Percentiles rank a stretch among this genome's conserved stretches.
These are phyloP conservation scores for Castanopsis chinensis DNA, from an alignment of 306 rosid genomes.

Conservation along the genomic window DNA sequence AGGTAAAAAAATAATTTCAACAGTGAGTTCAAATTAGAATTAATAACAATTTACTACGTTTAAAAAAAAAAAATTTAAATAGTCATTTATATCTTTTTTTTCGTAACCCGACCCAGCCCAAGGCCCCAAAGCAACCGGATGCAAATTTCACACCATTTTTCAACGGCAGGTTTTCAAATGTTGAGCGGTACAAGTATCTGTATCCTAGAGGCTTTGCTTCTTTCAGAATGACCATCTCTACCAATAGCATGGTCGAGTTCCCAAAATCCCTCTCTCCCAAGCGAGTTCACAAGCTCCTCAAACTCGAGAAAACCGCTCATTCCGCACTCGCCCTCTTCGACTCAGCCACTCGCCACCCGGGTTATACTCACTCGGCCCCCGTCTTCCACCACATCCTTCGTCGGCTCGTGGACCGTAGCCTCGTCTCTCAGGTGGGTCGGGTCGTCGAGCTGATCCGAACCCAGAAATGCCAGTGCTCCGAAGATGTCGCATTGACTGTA, in stretches of 20 bases:
- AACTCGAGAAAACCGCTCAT: conserved; percentile 50
- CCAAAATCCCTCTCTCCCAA: conserved; percentile 58
- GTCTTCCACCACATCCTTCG: conserved; percentile 73
- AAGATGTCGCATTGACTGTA: conserved; percentile 68
- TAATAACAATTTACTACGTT: no score
- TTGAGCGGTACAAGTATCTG: no score
- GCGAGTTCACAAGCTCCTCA: conserved; percentile 64
- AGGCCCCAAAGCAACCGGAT: no score
- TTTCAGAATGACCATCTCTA: conserved; percentile 1
- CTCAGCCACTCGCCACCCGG: conserved; percentile 48
- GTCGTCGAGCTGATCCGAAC: conserved; percentile 47
- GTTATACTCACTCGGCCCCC: conserved; percentile 45
- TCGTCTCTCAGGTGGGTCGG: conserved; percentile 44
- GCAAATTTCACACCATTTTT: no score
- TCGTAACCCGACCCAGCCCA: no score
- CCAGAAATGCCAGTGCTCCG: conserved; percentile 58
- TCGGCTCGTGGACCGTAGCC: conserved; percentile 46
- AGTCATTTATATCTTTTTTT: no score
- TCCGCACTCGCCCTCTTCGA: conserved; percentile 72
- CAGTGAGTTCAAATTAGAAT: fast-evolving
- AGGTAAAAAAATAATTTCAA: fast-evolving
- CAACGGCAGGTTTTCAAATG: no score
- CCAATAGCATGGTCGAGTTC: conserved; percentile 52
- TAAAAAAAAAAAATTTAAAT: no score
- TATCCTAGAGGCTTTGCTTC: no score